Base-by-base conservation (phyloP, 176 grass and related monocot species). In the Elaeis guineensis region DNA sequence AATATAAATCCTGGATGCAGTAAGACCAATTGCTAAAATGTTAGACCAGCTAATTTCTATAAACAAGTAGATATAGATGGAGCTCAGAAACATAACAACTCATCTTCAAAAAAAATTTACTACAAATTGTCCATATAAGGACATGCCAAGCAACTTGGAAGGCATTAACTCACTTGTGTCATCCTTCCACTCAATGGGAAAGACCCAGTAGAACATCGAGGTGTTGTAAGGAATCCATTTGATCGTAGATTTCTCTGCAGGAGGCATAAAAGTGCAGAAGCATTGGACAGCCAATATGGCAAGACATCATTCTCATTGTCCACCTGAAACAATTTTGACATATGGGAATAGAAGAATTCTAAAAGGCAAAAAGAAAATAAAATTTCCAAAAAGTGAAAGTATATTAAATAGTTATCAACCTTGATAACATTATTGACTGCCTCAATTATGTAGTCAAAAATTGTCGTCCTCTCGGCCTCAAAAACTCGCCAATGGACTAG, bases 271-370 rank as follows among this genome's bases (percentile, higher is more conserved):
- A 98, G 75, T 51, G 83, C 80, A 73, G 87, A 91, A 18, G 81
- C 83, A 79, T 98, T 98, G 52, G 87, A 91, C 49, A 98, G 58
- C 93, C 93, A 98, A 78, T 98, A 98, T 57, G 93, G 84, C 25
- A 98, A 81, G 72, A 29, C 67, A 67, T 68, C 77, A 21, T 89
- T 75, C 69, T 79, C 78, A 51, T 85, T 81, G 25, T 78, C 57
- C 26, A 76, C 84, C 87, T 98, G 78, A 74, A 75, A 44, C 23
- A 63, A 39, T 39, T 39, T 77, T 21, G 51, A 52, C 5, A 65
- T 21, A 52, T 75, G 16, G 7, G 76, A 39, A 52, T 11, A 30
- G 62, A 9, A 19, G 52, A 25, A 20, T 18, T 59, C 20, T 50
- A 50, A 32, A 17, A 25, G 50, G 20, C 50, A 26, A 7, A 60